Percentiles rank a stretch among this genome's conserved stretches.
These are phyloP conservation scores for Capronia coronata DNA, from an alignment of 2,329 filamentous ascomycete genomes.

Conservation along the genomic window DNA sequence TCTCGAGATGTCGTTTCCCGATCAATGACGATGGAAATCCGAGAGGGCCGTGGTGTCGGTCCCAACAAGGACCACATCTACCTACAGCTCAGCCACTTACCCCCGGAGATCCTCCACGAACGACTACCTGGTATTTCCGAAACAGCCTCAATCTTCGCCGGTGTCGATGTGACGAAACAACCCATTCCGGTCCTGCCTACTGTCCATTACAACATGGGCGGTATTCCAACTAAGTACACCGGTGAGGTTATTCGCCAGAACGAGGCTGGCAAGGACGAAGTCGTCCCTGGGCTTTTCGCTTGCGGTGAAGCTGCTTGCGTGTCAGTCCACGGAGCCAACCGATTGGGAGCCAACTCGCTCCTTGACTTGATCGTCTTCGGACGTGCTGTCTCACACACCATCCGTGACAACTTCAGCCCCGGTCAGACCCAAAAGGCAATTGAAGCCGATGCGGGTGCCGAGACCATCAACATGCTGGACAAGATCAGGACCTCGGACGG, in stretches of 20 bases:
- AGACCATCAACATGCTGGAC: constrained; percentile 60
- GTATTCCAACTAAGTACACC: constrained; percentile 95
- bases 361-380: constrained; percentile 97
- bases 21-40: constrained; percentile 97
- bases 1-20: constrained; percentile 93
- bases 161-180: constrained; percentile 94
- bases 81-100: constrained; percentile 93
- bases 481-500: constrained; percentile 70
- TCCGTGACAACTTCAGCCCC: constrained; percentile 87
- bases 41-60: constrained; percentile 92
- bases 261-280: constrained; percentile 77
- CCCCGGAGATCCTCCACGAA: constrained; percentile 85
- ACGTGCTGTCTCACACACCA: constrained; percentile 92
- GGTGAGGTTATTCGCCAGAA: constrained; percentile 91
- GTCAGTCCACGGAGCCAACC: constrained; percentile 96
- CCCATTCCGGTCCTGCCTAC: constrained; percentile 94
- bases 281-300: constrained; percentile 90
- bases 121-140: constrained; percentile 97
- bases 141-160: constrained; percentile 93
- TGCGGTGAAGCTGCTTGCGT: constrained; percentile 97
- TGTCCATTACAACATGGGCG: constrained; percentile 99
- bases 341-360: constrained; percentile 94
- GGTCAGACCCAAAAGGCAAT: constrained; percentile 73
- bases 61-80: constrained; percentile 98
- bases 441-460: constrained; percentile 76